Conservation (phyloP, 2,329 filamentous ascomycete species). For the Leptoxyphium fumago region DNA sequence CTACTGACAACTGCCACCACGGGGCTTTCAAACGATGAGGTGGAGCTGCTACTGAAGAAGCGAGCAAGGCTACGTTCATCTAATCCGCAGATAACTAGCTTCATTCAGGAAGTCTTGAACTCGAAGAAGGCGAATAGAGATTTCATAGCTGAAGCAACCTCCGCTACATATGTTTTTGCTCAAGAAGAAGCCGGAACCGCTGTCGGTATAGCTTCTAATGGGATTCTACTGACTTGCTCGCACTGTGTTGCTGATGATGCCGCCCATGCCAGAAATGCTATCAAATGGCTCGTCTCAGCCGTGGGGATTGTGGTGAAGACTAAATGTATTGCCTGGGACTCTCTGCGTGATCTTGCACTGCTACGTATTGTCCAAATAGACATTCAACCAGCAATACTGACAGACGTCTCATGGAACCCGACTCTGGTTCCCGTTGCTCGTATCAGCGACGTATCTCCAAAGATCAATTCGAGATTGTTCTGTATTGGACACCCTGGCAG, state of each 20-base stretch:
- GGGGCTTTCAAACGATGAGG: not conserved
- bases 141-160: conserved; percentile 3
- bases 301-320: conserved; percentile 27
- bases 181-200: conserved; percentile 38
- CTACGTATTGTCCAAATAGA: conserved; percentile 26
- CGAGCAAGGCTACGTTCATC: conserved; percentile 4
- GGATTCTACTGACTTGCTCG: conserved; percentile 35
- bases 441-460: conserved; percentile 5
- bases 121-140: not conserved
- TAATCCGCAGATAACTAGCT: conserved; percentile 2
- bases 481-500: conserved; percentile 28
- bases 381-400: not conserved
- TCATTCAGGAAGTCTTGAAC: not conserved
- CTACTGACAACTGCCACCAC: not conserved
- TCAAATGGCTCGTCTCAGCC: conserved; percentile 30
- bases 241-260: conserved; percentile 35
- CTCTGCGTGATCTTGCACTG: conserved; percentile 31
- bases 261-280: conserved; percentile 19
- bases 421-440: conserved; percentile 10
- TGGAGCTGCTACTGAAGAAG: conserved; percentile 4
- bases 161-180: conserved; percentile 30
- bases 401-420: not conserved
- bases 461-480: conserved; percentile 11
- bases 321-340: conserved; percentile 28
- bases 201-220: conserved; percentile 31